phyloP scores from a whole-genome alignment of 192 early-diverging fungal species.

The Rhizoclosmatium sp. region DNA sequence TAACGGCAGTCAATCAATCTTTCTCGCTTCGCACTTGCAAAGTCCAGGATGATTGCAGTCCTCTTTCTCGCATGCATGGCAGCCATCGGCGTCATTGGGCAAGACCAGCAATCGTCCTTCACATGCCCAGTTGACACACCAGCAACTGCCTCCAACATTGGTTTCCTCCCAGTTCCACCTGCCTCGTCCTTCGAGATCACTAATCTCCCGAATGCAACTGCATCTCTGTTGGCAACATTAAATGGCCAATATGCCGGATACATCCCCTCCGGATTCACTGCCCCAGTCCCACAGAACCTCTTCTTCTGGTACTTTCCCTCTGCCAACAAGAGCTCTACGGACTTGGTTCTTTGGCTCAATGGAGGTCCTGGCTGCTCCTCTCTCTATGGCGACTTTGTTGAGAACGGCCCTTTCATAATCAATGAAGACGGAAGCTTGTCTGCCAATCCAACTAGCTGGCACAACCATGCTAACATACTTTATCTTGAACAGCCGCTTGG shows the following conservation, averaged over 20 bases:
- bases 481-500: slow-evolving; percentile 47
- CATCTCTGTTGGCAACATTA: neutral
- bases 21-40: too few species aligned
- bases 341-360: slow-evolving; percentile 44
- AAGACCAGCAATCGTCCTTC: too few species aligned
- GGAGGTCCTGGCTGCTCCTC: slow-evolving; percentile 42
- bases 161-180: too few species aligned
- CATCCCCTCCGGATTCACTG: neutral
- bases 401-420: slow-evolving; percentile 30
- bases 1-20: too few species aligned
- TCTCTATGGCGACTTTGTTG: slow-evolving; percentile 42
- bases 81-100: too few species aligned
- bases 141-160: too few species aligned
- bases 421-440: slow-evolving; percentile 5
- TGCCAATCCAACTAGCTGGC: slow-evolving; percentile 39
- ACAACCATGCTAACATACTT: slow-evolving; percentile 40
- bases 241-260: slow-evolving; percentile 23
- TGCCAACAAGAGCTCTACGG: neutral
- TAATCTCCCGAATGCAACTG: slow-evolving; percentile 10
- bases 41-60: too few species aligned
- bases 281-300: neutral
- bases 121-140: too few species aligned
- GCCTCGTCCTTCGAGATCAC: neutral
- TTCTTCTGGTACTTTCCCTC: slow-evolving; percentile 37
- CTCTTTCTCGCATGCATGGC: too few species aligned